Percentiles rank a stretch among this genome's conserved stretches.
Conservation (phyloP, 495 filamentous ascomycete species). For the Penicillium tannophilum region DNA sequence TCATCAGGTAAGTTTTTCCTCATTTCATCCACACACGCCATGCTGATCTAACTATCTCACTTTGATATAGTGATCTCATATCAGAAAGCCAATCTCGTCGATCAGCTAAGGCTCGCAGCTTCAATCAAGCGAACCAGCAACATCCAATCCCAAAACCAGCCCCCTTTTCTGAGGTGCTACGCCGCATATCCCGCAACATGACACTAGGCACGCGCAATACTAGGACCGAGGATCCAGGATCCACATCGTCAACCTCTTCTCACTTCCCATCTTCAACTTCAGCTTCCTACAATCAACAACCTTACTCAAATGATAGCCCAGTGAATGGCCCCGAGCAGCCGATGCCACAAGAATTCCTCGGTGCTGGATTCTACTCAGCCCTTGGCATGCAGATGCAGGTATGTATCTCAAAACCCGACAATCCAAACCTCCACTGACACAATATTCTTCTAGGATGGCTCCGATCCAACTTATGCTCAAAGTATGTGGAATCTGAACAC, state of each 20-base stretch:
- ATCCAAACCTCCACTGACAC: not conserved
- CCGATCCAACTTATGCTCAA: not conserved
- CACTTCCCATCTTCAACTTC: not conserved
- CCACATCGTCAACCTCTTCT: not conserved
- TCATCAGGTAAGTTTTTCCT: not conserved
- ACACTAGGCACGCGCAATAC: not conserved
- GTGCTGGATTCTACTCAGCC: not conserved
- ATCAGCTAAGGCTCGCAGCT: not conserved
- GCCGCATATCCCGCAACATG: constrained; percentile 6
- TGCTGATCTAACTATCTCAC: not conserved
- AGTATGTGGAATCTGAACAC: not conserved
- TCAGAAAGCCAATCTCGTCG: constrained; percentile 2
- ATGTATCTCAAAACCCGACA: not conserved
- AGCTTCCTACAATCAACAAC: not conserved
- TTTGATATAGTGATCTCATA: not conserved
- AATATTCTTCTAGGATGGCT: not conserved
- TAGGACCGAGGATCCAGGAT: not conserved
- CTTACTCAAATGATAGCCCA: not conserved
- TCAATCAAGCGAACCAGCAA: not conserved
- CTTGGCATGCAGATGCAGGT: constrained; percentile 2
- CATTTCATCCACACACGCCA: not conserved
- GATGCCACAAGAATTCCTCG: not conserved
- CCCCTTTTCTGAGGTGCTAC: constrained; percentile 1
- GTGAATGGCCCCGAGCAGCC: not conserved
- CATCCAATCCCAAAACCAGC: not conserved